Percentiles rank a stretch among this genome's conserved stretches.
Conservation (phyloP, 2,329 filamentous ascomycete species). For the Sordariomycetes sp. region DNA sequence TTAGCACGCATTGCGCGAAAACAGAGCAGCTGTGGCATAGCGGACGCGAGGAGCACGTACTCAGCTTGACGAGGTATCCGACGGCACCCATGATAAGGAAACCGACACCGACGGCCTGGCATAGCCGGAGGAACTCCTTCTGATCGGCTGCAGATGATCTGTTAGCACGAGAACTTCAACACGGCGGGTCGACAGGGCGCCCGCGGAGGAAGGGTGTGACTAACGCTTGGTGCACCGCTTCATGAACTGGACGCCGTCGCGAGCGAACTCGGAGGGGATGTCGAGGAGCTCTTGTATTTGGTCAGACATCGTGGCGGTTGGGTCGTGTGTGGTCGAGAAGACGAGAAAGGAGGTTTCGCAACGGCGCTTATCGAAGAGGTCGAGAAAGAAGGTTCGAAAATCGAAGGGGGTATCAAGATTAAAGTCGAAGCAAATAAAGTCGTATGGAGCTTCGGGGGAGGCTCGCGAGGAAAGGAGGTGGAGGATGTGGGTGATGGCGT, state of each 20-base stretch:
- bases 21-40: neutral
- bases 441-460: neutral
- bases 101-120: slow-evolving; percentile 52
- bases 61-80: slow-evolving; percentile 58
- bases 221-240: slow-evolving; percentile 49
- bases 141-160: slow-evolving; percentile 18
- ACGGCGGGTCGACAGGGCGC: neutral
- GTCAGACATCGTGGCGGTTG: slow-evolving; percentile 37
- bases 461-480: neutral
- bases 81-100: slow-evolving; percentile 61
- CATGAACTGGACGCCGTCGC: slow-evolving; percentile 48
- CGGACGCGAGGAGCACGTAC: slow-evolving; percentile 22
- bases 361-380: neutral
- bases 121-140: slow-evolving; percentile 29
- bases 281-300: slow-evolving; percentile 59
- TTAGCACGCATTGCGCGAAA: slow-evolving; percentile 1
- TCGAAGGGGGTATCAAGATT: neutral
- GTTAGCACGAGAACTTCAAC: neutral
- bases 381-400: neutral
- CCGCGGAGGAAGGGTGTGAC: slow-evolving; percentile 11
- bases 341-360: neutral
- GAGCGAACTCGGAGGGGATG: slow-evolving; percentile 51
- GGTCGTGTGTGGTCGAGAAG: neutral
- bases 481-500: neutral
- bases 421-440: neutral